Base-by-base conservation (phyloP, 495 filamentous ascomycete species). In the Friedmanniomyces endolithicus region DNA sequence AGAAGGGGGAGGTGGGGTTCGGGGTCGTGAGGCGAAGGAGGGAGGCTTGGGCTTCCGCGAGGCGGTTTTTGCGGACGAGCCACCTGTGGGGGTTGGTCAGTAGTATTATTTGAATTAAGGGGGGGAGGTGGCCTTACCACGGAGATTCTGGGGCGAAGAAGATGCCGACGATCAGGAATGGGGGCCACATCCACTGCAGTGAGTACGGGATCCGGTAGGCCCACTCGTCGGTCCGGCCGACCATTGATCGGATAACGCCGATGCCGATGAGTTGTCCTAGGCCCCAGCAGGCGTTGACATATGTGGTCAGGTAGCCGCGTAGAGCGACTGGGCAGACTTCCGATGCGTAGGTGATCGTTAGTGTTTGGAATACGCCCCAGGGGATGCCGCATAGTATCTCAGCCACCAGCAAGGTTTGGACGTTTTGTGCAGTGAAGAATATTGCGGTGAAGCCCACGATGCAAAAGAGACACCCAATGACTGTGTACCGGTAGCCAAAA, bases 311-410 rank as follows among this genome's bases (percentile, higher is more conserved):
- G 17, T 71, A 71, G 2, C 65, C 64, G 31, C 74, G 68, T 2
- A 76, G 66, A 11, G 70, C 64, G 20, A 74, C 59, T 1, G 74
- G 74, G 31, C 69, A 67, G 35, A 88, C 83, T 63, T 90, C 86
- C 46, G 84, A 86, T 40, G 85, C 86, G 57, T 89, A 90, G 1
- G 85, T 87, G 67, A 85, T 82, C 48, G 83, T 85, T 27, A 85
- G 68, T 1, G 86, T 89, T 33, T 62, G 59, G 37, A 62, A 62
- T 29, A 90, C 80, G 58, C 86, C 86, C 85, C 85, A 89, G 39
- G 83, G 82, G 58, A 89, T 81, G 62, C 86, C 85, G 55, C 81
- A 83, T 9, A 90, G 71, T 54, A 89, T 87, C 67, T 88, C 85
- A 8, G 78, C 85, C 8, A 82, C 78, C 20, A 86, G 76, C 17